Conservation (phyloP, 345 rosid genomes). For the Passiflora organensis region DNA sequence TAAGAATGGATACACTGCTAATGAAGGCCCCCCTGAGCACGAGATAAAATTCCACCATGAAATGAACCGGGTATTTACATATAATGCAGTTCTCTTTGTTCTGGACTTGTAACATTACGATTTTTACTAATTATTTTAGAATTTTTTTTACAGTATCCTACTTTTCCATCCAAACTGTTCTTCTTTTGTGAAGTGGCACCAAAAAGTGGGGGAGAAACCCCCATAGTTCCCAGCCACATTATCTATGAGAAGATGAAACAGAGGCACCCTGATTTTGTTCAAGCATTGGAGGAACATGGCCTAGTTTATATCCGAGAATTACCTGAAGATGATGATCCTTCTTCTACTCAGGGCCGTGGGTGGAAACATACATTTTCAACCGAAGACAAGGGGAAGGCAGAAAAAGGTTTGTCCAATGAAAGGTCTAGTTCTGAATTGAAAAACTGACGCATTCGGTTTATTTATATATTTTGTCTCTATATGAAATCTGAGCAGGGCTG, state of each 20-base stretch:
- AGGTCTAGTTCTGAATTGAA: no score
- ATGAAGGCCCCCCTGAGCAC: conserved; percentile 85
- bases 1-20: conserved; percentile 81
- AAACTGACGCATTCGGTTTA: no score
- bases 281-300: conserved; percentile 59
- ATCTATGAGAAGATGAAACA: conserved; percentile 73
- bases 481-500: no score
- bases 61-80: conserved; percentile 64
- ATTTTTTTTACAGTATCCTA: conserved; percentile 52
- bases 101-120: no score
- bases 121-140: not conserved
- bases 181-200: conserved; percentile 90
- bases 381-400: conserved; percentile 57
- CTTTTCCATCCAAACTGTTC: conserved; percentile 82
- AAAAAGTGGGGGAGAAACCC: conserved; percentile 84
- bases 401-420: conserved; percentile 40
- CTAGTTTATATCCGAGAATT: conserved; percentile 58
- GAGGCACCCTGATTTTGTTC: conserved; percentile 61
- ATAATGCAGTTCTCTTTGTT: not conserved
- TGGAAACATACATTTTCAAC: conserved; percentile 93
- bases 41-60: conserved; percentile 89
- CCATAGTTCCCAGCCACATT: conserved; percentile 78
- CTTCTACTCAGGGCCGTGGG: conserved; percentile 82
- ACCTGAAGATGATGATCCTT: conserved; percentile 71
- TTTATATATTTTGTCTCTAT: no score